These are phyloP conservation scores for Waltiozyma sp. DNA, from an alignment of 1,139 yeast species.

Conservation along the genomic window DNA sequence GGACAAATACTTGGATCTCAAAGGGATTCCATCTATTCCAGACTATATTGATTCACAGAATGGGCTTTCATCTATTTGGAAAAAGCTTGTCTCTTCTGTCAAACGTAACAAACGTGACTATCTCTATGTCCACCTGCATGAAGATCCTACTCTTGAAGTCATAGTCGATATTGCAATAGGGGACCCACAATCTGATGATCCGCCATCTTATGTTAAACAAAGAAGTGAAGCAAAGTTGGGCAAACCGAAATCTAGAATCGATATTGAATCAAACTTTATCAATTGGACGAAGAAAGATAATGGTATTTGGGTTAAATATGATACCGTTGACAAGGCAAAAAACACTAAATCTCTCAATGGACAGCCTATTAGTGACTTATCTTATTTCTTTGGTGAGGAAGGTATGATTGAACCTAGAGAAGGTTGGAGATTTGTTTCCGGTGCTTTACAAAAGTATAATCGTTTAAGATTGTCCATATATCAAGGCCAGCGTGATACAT, in stretches of 20 bases:
- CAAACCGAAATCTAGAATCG: constrained; percentile 14
- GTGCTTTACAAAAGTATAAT: constrained; percentile 2
- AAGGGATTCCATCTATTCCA: constrained; percentile 4
- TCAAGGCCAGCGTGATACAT: constrained; percentile 3
- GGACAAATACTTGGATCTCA: constrained; percentile 10
- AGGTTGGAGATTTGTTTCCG: constrained; percentile 25
- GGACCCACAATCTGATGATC: constrained; percentile 8
- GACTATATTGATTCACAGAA: background rate
- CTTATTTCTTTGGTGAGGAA: constrained; percentile 31
- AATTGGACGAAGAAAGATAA: constrained; percentile 15
- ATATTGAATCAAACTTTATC: constrained; percentile 9
- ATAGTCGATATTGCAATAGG: constrained; percentile 16
- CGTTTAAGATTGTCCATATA: constrained; percentile 1
- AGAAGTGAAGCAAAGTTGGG: constrained; percentile 10
- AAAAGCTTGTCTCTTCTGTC: background rate
- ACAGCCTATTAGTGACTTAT: constrained; percentile 29
- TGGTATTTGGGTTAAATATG: constrained; percentile 29
- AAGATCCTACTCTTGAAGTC: constrained; percentile 5
- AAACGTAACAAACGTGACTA: constrained; percentile 11
- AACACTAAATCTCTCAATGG: constrained; percentile 7
- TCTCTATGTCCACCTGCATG: constrained; percentile 11
- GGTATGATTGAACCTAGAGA: constrained; percentile 40
- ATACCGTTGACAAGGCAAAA: constrained; percentile 2
- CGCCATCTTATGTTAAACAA: constrained; percentile 15
- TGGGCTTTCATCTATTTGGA: background rate